Conservation (phyloP, 2,329 filamentous ascomycete genomes). For the Macrophomina phaseolina region DNA sequence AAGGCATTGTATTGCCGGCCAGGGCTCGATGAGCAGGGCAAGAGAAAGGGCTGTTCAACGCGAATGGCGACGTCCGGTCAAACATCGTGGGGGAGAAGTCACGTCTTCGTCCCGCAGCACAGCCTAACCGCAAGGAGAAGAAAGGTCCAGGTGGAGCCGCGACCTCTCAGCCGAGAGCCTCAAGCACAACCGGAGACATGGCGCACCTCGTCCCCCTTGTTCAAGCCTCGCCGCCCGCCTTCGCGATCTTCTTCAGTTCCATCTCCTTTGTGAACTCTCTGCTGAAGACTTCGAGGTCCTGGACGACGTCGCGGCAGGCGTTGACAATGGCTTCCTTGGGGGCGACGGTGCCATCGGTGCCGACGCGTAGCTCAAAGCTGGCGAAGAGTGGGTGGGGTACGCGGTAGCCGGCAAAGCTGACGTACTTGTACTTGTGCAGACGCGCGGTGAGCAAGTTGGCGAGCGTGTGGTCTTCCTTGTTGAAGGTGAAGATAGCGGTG, state of each 20-base stretch:
- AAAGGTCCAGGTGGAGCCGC: too few species aligned
- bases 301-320: constrained; percentile 81
- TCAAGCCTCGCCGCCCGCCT: constrained; percentile 28
- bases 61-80: too few species aligned
- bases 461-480: constrained; percentile 96
- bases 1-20: background rate
- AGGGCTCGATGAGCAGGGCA: too few species aligned
- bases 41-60: too few species aligned
- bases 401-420: constrained; percentile 93
- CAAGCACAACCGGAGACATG: background rate
- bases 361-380: constrained; percentile 75
- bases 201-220: background rate
- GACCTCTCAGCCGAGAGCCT: too few species aligned
- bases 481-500: constrained; percentile 92
- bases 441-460: constrained; percentile 88
- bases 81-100: too few species aligned
- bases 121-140: too few species aligned
- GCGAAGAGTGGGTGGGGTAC: constrained; percentile 54
- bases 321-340: constrained; percentile 88
- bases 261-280: constrained; percentile 93
- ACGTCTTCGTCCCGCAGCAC: too few species aligned
- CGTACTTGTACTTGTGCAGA: constrained; percentile 81
- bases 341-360: constrained; percentile 86
- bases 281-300: constrained; percentile 78
- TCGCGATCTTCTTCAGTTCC: constrained; percentile 82